These are phyloP conservation scores for Rhypophila decipiens DNA, from an alignment of 495 filamentous ascomycete species.

Conservation along the genomic window DNA sequence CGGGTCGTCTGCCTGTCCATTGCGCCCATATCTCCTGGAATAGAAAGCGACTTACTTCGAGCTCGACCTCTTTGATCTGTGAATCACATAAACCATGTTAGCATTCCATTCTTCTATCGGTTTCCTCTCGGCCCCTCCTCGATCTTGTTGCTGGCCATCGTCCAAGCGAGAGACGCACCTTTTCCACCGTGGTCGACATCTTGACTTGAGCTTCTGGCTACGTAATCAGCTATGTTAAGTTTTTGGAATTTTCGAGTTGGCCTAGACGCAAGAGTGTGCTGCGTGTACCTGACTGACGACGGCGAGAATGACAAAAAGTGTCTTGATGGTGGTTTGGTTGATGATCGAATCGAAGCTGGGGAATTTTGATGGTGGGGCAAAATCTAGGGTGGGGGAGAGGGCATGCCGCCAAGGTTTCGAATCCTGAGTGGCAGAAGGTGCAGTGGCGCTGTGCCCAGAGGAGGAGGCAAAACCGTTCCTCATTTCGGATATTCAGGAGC, in stretches of 20 bases:
- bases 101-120: conserved; percentile 5
- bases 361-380: conserved; percentile 34
- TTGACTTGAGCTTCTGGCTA: conserved; percentile 36
- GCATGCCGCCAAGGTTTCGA: background rate
- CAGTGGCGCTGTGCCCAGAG: too few relatives aligned
- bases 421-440: too few relatives aligned
- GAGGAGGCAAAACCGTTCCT: too few relatives aligned
- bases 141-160: background rate
- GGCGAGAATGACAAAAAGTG: background rate
- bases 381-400: conserved; percentile 7
- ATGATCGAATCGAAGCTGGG: conserved; percentile 11
- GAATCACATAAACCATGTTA: conserved; percentile 10
- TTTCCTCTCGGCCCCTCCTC: background rate
- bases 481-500: too few relatives aligned
- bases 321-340: conserved; percentile 8
- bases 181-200: conserved; percentile 95
- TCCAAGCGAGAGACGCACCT: conserved; percentile 65
- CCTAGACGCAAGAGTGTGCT: too few relatives aligned
- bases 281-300: too few relatives aligned
- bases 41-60: conserved; percentile 63
- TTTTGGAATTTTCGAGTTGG: background rate
- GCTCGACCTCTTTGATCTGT: conserved; percentile 97
- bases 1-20: too few relatives aligned
- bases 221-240: background rate
- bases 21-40: too few relatives aligned